These are phyloP conservation scores for Alternaria sp. DNA, from an alignment of 2,329 filamentous ascomycete species.

Conservation along the genomic window DNA sequence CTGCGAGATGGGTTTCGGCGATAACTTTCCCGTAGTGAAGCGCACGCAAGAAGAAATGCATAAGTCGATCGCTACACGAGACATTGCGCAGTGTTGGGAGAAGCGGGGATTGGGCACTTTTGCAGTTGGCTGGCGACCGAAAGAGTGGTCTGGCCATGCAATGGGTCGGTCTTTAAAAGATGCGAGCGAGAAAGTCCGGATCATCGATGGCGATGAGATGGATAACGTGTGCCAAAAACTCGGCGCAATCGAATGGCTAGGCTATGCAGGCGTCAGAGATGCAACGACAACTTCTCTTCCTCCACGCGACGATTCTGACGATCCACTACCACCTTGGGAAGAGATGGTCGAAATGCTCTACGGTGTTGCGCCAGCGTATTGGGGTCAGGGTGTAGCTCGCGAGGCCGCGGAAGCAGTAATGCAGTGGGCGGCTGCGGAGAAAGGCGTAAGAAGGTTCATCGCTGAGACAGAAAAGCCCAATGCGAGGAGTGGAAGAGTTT, in stretches of 20 bases:
- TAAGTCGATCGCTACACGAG: constrained; percentile 15
- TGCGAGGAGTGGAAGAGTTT: constrained; percentile 27
- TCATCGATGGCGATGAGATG: background rate
- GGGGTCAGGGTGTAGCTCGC: constrained; percentile 23
- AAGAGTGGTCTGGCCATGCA: background rate
- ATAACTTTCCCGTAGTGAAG: background rate
- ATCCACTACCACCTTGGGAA: constrained; percentile 19
- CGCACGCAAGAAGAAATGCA: constrained; percentile 15
- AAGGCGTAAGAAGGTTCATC: constrained; percentile 19
- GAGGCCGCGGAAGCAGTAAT: constrained; percentile 26
- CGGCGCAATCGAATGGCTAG: constrained; percentile 13
- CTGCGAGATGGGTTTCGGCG: constrained; percentile 1
- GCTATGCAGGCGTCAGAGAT: constrained; percentile 28
- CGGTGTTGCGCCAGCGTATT: constrained; percentile 15
- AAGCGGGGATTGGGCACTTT: constrained; percentile 19
- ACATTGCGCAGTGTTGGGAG: constrained; percentile 19
- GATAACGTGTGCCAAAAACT: background rate
- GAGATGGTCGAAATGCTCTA: constrained; percentile 29
- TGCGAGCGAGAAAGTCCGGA: background rate
- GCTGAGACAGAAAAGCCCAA: constrained; percentile 34
- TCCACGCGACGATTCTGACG: constrained; percentile 1
- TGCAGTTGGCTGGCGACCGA: constrained; percentile 16
- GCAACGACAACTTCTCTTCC: constrained; percentile 26
- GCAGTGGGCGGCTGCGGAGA: constrained; percentile 19
- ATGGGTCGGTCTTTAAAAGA: background rate